phyloP scores from a whole-genome alignment of 2,329 filamentous ascomycete species.

The Juglanconis oblonga region DNA sequence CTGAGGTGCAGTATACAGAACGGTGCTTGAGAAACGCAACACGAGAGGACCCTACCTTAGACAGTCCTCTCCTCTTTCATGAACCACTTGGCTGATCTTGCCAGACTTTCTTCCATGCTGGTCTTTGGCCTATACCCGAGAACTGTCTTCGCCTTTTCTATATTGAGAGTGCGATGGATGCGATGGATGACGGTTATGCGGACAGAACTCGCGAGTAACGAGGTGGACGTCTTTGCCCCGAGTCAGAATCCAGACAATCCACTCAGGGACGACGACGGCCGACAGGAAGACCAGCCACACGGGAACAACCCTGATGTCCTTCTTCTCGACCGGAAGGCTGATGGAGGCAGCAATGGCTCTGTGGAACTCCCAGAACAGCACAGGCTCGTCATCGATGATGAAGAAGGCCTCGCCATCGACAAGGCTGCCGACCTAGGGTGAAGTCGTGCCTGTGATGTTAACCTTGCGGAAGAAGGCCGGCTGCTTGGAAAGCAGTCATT shows the following conservation, averaged over 20 bases:
- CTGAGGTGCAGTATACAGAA: too few species aligned
- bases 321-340: slow-evolving; percentile 21
- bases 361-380: slow-evolving; percentile 31
- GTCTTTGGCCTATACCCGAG: slow-evolving; percentile 21
- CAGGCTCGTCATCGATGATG: slow-evolving; percentile 31
- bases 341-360: slow-evolving; percentile 24
- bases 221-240: slow-evolving; percentile 16
- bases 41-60: too few species aligned
- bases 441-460: too few species aligned
- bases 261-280: slow-evolving; percentile 24
- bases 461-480: too few species aligned
- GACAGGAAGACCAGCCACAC: slow-evolving; percentile 19
- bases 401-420: slow-evolving; percentile 33
- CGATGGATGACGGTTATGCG: slow-evolving; percentile 16
- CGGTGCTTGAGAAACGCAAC: too few species aligned
- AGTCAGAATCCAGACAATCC: slow-evolving; percentile 20
- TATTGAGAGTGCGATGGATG: slow-evolving; percentile 11
- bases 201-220: slow-evolving; percentile 19
- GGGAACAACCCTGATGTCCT: slow-evolving; percentile 12
- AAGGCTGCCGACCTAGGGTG: too few species aligned
- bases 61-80: slow-evolving; percentile 24
- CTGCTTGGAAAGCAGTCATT: too few species aligned
- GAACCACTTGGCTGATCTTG: slow-evolving; percentile 20
- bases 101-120: slow-evolving; percentile 19
- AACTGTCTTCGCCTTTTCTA: slow-evolving; percentile 22